phyloP scores from a whole-genome alignment of 2,329 filamentous ascomycete species.

The Colletotrichum lini region DNA sequence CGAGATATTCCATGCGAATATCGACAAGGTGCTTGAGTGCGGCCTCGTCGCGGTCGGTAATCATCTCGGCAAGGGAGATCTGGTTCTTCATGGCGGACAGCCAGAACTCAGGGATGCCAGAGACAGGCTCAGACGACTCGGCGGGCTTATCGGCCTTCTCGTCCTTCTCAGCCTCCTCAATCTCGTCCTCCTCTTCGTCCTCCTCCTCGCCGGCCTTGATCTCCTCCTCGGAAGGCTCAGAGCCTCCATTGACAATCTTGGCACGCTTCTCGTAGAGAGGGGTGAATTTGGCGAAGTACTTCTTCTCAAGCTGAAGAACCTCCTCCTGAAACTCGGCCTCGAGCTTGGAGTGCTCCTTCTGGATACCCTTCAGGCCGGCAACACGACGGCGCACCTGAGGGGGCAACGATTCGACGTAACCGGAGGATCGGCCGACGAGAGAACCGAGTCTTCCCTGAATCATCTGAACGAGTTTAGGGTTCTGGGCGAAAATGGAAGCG shows the following conservation, averaged over 20 bases:
- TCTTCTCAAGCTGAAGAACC: slow-evolving; percentile 98
- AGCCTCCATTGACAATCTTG: slow-evolving; percentile 88
- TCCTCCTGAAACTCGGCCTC: slow-evolving; percentile 99
- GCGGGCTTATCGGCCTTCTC: slow-evolving; percentile 70
- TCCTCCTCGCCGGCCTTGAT: slow-evolving; percentile 88
- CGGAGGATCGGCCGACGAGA: slow-evolving; percentile 94
- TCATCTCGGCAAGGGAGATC: slow-evolving; percentile 96
- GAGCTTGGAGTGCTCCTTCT: slow-evolving; percentile 98
- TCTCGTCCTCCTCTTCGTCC: slow-evolving; percentile 78
- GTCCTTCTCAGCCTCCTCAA: slow-evolving; percentile 67
- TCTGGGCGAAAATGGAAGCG: slow-evolving; percentile 94
- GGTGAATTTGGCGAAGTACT: slow-evolving; percentile 99
- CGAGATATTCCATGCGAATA: slow-evolving; percentile 99
- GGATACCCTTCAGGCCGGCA: slow-evolving; percentile 94
- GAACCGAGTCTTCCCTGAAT: slow-evolving; percentile 96
- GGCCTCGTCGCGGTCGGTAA: slow-evolving; percentile 96
- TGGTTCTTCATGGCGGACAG: slow-evolving; percentile 99
- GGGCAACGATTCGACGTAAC: slow-evolving; percentile 97
- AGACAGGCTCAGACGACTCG: slow-evolving; percentile 66
- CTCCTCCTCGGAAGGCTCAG: slow-evolving; percentile 90
- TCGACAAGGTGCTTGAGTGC: slow-evolving; percentile 92
- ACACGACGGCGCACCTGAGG: slow-evolving; percentile 91
- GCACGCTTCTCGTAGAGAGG: slow-evolving; percentile 97
- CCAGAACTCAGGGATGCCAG: slow-evolving; percentile 99
- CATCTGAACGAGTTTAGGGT: slow-evolving; percentile 95